Evolutionary conservation across 2,329 filamentous ascomycete genomes (phyloP), one percentile per base, ranked within the genome.

Genomic region (Xylaria sp.): DNA sequence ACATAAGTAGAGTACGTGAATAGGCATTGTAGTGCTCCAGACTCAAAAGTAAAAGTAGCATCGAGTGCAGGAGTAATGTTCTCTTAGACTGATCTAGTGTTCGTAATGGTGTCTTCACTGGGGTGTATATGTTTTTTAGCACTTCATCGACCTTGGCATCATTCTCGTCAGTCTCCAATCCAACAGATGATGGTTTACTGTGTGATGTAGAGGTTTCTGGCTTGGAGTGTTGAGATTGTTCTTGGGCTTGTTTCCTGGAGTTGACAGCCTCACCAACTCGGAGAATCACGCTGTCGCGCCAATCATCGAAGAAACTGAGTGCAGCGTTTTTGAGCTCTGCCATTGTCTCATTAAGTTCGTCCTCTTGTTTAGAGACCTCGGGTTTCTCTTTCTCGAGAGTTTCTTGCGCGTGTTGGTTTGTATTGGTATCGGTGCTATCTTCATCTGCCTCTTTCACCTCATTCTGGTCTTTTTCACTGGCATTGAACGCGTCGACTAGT

Each of bases 11-110:
- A 1, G 92, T 84, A 3, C 93, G 88, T 1, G 93, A 93, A 75
- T 93, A 89, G 2, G 92, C 90, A 57, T 86, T 90, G 79, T 96
- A 97, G 70, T 92, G 89, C 76, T 96, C 90, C 2, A 97, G 82
- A 7, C 92, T 94, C 2, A 97, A 81, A 5, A 94, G 77, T 10
- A 95, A 83, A 0, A 97, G 83, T 0, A 97, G 83, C 25, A 93
- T 80, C 0, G 91, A 88, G 73, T 96, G 91, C 2, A 97, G 81
- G 10, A 97, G 83, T 6, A 94, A 82, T 33, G 86, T 84, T 52
- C 89, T 83, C 73, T 89, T 91, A 41, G 89, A 86, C 54, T 88
- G 79, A 0, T 87, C 81, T 1, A 94, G 80, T 13, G 85, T 83
- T 73, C 86, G 87, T 13, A 96, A 82, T 1, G 86, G 78, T 6